These are phyloP conservation scores for Trichoderma sp. DNA, from an alignment of 2,329 filamentous ascomycete species.

Conservation along the genomic window DNA sequence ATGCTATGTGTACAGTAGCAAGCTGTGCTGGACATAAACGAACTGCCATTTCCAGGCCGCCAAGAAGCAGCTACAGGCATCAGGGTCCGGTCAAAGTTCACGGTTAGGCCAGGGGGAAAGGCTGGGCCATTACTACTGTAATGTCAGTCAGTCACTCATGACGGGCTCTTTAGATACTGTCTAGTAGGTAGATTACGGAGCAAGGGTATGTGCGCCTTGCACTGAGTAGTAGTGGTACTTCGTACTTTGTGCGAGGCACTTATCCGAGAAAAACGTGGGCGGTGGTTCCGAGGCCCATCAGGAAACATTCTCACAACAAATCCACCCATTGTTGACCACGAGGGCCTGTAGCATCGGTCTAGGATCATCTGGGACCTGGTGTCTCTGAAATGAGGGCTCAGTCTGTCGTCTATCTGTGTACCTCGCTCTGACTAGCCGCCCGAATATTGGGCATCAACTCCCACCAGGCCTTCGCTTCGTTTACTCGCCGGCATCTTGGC, in stretches of 20 bases:
- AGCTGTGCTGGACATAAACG: slow-evolving; percentile 6
- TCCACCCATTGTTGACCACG: slow-evolving; percentile 2
- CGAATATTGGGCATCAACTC: slow-evolving; percentile 3
- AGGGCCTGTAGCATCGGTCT: not conserved
- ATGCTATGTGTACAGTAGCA: too few relatives aligned
- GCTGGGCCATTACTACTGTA: not conserved
- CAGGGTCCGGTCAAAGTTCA: not conserved
- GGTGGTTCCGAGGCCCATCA: not conserved
- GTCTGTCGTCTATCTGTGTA: not conserved
- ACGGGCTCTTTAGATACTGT: not conserved
- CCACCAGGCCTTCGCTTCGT: not conserved
- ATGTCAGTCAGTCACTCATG: slow-evolving; percentile 8
- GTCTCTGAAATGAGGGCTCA: not conserved
- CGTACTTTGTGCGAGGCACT: not conserved
- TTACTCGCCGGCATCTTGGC: not conserved
- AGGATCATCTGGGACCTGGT: not conserved
- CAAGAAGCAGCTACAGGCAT: not conserved
- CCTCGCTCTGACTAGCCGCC: not conserved
- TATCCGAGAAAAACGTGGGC: slow-evolving; percentile 15
- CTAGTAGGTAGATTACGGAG: not conserved
- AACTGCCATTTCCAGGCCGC: slow-evolving; percentile 8
- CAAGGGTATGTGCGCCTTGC: not conserved
- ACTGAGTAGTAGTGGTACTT: not conserved
- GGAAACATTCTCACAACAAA: slow-evolving; percentile 1
- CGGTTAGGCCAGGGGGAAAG: not conserved